Base-by-base conservation (phyloP, 2,329 filamentous ascomycete genomes). In the Fusarium pseudonygamai region DNA sequence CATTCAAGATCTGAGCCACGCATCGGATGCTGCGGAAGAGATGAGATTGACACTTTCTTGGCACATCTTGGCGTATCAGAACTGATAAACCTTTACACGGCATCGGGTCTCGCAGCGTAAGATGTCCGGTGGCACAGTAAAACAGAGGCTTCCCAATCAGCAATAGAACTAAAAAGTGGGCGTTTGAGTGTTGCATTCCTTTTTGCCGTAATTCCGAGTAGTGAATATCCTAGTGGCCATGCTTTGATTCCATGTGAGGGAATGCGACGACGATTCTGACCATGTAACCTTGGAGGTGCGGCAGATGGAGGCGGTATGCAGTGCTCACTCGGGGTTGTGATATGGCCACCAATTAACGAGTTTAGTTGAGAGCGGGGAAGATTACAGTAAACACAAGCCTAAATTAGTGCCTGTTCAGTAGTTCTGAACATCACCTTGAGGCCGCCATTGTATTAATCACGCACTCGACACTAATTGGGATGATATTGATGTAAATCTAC, bases 1-100 rank as follows among this genome's bases (percentile, higher is more conserved):
- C 32, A 18, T 37, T 4, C 36, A 6, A 26, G 32, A 60, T 49
- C 20, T 40, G 3, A 67, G n/a, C 11, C 14, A 36, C 9, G 20
- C 22, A 46, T 30, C 65, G 59, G 59, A 69, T 53, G 52, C 36
- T 28, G 20, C 65, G 65, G 65, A 69, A 69, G n/a, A 47, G 26
- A 47, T 28, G 4, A 13, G 34, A 61, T 61, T 61, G 47, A 45
- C 56, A 62, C n/a, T 24, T 36, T 47, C 49, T 55, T 66, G 55
- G 56, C 47, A 8, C n/a, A 12, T 42, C 26, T 55, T 61, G 47
- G 36, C 42, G 14, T 26, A 45, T 30, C 18, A 28, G 22, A 24
- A 30, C 40, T 24, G 36, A 30, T 42, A 60, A 64, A 58, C 37
- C 6, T 22, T 45, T 20, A 53, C 36, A 61, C 34, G 24, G 13